phyloP scores from a whole-genome alignment of 2,329 filamentous ascomycete genomes.

The Ophiostoma angusticollis region DNA sequence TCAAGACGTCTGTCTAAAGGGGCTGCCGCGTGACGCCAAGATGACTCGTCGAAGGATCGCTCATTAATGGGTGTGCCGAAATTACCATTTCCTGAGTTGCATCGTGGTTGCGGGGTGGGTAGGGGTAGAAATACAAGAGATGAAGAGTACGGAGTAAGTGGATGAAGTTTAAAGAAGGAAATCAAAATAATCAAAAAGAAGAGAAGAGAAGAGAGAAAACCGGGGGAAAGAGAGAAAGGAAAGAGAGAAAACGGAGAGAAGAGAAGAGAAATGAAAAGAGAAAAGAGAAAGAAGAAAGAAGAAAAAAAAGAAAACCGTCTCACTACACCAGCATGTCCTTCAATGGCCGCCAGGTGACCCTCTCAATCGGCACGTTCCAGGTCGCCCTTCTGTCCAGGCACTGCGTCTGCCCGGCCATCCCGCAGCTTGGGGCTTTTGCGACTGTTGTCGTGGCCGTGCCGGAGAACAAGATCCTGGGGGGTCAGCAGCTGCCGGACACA shows the following conservation, averaged over 20 bases:
- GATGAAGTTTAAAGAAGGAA: too few relatives aligned
- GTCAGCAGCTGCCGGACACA: too few relatives aligned
- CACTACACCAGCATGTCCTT: conserved; percentile 1
- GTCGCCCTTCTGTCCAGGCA: conserved; percentile 10
- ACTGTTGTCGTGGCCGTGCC: conserved; percentile 13
- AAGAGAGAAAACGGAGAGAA: not conserved
- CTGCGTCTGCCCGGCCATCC: conserved; percentile 1
- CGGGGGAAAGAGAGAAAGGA: not conserved
- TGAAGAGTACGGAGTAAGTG: too few relatives aligned
- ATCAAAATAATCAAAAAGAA: not conserved
- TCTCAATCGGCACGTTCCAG: conserved; percentile 7
- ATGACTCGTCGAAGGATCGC: too few relatives aligned
- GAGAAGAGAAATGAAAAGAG: conserved; percentile 1
- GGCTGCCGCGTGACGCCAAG: too few relatives aligned
- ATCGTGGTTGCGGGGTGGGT: too few relatives aligned
- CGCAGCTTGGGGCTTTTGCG: conserved; percentile 10
- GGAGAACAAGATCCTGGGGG: conserved; percentile 14
- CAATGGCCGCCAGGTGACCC: conserved; percentile 9
- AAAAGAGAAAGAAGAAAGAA: not conserved
- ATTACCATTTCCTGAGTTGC: too few relatives aligned
- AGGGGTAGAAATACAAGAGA: too few relatives aligned
- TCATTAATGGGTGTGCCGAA: too few relatives aligned
- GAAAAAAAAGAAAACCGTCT: not conserved
- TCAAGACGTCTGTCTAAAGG: too few relatives aligned
- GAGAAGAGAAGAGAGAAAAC: not conserved